Base-by-base conservation (phyloP, 2,329 filamentous ascomycete genomes). In the Lachnellula willkommii region DNA sequence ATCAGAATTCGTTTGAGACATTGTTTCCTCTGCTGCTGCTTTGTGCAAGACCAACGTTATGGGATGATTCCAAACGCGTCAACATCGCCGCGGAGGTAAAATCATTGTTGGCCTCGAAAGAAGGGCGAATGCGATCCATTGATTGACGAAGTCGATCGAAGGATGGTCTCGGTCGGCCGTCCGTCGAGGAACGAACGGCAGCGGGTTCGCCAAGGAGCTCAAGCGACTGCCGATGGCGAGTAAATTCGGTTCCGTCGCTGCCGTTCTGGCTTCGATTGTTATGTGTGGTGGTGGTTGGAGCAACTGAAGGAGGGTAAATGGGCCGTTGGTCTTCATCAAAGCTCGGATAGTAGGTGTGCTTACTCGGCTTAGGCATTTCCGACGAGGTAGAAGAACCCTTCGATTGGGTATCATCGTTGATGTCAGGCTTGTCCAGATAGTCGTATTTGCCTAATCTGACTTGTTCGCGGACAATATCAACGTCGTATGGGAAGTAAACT, bases 381-480 rank as follows among this genome's bases (percentile, higher is more conserved):
- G 84, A 87, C 2, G 82, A 84, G 51, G 79, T 79, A 15, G 80
- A 83, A 45, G 66, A 66, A 42, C 69, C 69, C 58, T 75, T 74
- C n/a, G 75, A 78, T 51, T 76, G 75, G 22, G 54, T 32, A 48
- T 64, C 62, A 50, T 60, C 55, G 17, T 61, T 40, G 14, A 50
- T 60, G 55, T 59, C 58, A 36, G 50, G 47, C 20, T 49, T 55
- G 48, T 82, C 72, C 54, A 93, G 78, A 66, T 90, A 83, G 62
- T 88, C 84, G 70, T 95, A 97, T 68, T 87, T 85, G 63, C 94
- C 94, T 74, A 85, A 79, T 28, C 83, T 83, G 59, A 95, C 84
- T 75, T 97, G 91, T 72, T 99, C 94, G 48, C 94, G 90, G 67
- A 99, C 85, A 62, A 99, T 95, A 70, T 99, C 94, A 56, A 96